These are phyloP conservation scores for Chytridiales sp. DNA, from an alignment of 371 early-diverging fungal genomes.

Conservation along the genomic window DNA sequence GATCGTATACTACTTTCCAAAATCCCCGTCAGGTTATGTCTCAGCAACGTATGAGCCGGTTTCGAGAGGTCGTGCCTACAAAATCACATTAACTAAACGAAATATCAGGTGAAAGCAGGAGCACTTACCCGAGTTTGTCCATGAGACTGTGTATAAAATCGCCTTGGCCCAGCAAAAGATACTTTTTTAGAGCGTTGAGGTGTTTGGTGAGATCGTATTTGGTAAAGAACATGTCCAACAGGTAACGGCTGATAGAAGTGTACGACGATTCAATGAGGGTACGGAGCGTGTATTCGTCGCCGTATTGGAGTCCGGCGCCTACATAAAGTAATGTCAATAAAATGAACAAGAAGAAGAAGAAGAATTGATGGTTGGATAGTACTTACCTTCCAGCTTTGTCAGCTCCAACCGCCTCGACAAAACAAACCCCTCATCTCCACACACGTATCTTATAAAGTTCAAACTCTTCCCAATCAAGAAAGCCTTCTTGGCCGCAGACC, in stretches of 20 bases:
- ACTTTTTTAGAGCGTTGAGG: slow-evolving; percentile 80
- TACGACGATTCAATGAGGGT: slow-evolving; percentile 74
- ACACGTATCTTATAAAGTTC: slow-evolving; percentile 86
- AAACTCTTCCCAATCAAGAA: slow-evolving; percentile 90
- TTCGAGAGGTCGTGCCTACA: slow-evolving; percentile 59
- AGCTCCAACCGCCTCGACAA: slow-evolving; percentile 1
- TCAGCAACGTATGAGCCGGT: slow-evolving; percentile 74
- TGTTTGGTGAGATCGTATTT: slow-evolving; percentile 84
- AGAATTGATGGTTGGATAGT: neutral
- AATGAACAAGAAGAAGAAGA: neutral
- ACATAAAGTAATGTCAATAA: neutral
- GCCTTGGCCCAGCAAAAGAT: slow-evolving; percentile 92
- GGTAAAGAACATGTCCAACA: slow-evolving; percentile 69
- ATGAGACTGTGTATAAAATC: slow-evolving; percentile 90
- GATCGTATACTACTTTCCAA: slow-evolving; percentile 85
- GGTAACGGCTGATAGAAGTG: slow-evolving; percentile 62
- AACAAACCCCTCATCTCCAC: slow-evolving; percentile 60
- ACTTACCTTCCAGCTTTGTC: neutral
- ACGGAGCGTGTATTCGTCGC: slow-evolving; percentile 69
- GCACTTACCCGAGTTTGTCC: slow-evolving; percentile 72
- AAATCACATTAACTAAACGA: neutral
- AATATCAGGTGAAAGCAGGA: neutral
- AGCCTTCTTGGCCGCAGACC: slow-evolving; percentile 78
- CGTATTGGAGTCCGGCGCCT: slow-evolving; percentile 68
- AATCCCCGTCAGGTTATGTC: slow-evolving; percentile 84